Evolutionary conservation across 768 basidiomycete species (phyloP), one percentile per base, ranked within the genome.

Genomic region (Amanita jacksonii): DNA sequence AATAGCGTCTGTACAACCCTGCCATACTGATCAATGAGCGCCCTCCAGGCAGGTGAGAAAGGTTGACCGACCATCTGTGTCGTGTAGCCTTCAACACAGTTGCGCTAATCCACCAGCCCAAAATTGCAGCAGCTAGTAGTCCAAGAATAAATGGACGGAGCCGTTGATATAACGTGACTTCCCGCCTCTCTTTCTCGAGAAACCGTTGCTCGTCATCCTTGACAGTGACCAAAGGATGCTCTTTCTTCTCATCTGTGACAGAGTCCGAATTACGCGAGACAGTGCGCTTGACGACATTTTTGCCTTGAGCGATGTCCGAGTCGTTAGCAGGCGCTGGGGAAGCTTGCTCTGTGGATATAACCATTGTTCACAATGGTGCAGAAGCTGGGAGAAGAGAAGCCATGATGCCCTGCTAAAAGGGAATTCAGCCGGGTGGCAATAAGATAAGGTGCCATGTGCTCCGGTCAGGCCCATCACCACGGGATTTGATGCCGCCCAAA

Each of bases 41-140:
- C 18, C 23, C 41, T 6, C 8, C 15, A 12, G 1, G 20, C 10
- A n/a, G 31, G 12, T 28, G 8, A 19, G 47, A 38, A 31, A 20
- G 3, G 32, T 47, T 51, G 34, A 56, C 66, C 48, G 62, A 76
- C 85, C 87, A 91, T 65, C 85, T 70, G 60, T 76, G 79, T 41
- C 87, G 76, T 3, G 88, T 89, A 4, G 70, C 77, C 43, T 66
- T 52, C 38, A 90, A 62, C 9, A 87, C 58, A 0, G 76, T 87
- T 7, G 87, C 63, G 48, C 80, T 81, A 27, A 91, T 79, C 87
- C 87, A 91, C 87, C 87, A 91, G 32, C 74, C 87, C 33, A 89
- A 65, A 51, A 91, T 85, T 39, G 80, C 57, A 9, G 68, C 53
- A 8, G 79, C 81, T 1, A 81, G 49, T 12, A 52, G 75, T 37